Conservation (phyloP, 2,329 filamentous ascomycete genomes). For the Aureobasidium pullulans region DNA sequence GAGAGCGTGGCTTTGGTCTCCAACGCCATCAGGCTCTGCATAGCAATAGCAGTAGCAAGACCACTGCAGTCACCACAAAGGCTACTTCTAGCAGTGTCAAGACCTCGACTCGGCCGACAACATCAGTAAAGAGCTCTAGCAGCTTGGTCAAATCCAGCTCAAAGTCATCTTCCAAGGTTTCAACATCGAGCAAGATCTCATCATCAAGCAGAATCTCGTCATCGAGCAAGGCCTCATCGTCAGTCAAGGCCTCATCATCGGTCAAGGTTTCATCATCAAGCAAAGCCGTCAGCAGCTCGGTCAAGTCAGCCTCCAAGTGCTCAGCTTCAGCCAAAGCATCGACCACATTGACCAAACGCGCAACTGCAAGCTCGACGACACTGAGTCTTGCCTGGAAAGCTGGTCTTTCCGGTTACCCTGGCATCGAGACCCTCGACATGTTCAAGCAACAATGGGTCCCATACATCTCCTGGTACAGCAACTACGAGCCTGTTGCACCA, state of each 20-base stretch:
- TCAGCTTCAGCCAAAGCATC: conserved; percentile 3
- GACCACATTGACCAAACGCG: neutral
- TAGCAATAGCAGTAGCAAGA: conserved; percentile 1
- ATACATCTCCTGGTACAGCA: conserved; percentile 25
- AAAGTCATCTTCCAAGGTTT: neutral
- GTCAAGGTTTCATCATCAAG: neutral
- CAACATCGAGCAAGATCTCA: neutral
- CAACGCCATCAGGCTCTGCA: neutral
- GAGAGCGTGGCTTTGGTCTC: neutral
- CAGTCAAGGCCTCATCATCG: neutral
- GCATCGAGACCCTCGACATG: conserved; percentile 15
- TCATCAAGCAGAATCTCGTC: neutral
- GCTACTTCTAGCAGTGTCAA: neutral
- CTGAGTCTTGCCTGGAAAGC: conserved; percentile 18
- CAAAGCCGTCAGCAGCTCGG: neutral
- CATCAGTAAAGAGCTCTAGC: neutral
- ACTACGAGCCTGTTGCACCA: conserved; percentile 23
- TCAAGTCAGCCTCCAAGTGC: neutral
- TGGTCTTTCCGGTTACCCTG: conserved; percentile 23
- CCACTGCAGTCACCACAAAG: too few relatives aligned
- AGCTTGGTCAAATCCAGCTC: neutral
- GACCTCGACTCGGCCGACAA: neutral
- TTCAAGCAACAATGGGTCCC: conserved; percentile 17
- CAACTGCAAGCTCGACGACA: conserved; percentile 15
- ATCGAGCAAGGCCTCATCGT: neutral